Conservation (phyloP, 352 stramenopile species). For the Pythium chondricola region DNA sequence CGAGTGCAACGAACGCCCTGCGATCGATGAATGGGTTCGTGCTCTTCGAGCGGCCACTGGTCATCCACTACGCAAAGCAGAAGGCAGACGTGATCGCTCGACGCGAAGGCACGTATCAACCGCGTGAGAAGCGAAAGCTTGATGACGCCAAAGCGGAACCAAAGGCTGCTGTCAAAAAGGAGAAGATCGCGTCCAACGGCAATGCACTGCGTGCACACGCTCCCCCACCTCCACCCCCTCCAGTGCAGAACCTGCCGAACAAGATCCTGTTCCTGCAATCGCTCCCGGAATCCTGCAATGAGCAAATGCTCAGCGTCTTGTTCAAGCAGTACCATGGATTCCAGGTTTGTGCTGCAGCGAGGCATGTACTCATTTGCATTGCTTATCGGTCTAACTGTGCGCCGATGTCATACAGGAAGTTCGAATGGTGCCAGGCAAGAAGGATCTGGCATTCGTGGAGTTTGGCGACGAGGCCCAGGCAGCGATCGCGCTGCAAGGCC, state of each 20-base stretch:
- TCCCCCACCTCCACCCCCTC: slow-evolving; percentile 30
- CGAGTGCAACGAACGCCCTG: slow-evolving; percentile 84
- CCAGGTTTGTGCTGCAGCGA: slow-evolving; percentile 38
- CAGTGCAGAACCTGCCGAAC: slow-evolving; percentile 64
- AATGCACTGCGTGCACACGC: slow-evolving; percentile 20
- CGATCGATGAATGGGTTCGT: slow-evolving; percentile 81
- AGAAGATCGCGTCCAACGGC: slow-evolving; percentile 24
- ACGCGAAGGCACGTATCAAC: slow-evolving; percentile 64
- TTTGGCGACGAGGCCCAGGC: slow-evolving; percentile 88
- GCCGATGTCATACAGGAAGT: slow-evolving; percentile 91
- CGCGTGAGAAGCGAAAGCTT: slow-evolving; percentile 78
- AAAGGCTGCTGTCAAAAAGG: slow-evolving; percentile 15
- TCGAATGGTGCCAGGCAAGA: slow-evolving; percentile 91
- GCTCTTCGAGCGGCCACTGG: slow-evolving; percentile 87
- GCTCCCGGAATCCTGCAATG: slow-evolving; percentile 92
- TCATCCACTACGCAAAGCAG: slow-evolving; percentile 78
- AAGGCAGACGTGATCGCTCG: slow-evolving; percentile 77
- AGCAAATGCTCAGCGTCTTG: slow-evolving; percentile 94
- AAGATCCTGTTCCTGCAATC: slow-evolving; percentile 93
- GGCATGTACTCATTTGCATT: slow-evolving; percentile 5
- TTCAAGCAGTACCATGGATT: slow-evolving; percentile 97
- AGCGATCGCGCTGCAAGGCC: slow-evolving; percentile 70
- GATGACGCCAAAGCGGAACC: slow-evolving; percentile 45
- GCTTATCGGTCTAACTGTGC: background rate
- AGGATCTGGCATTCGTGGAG: slow-evolving; percentile 94